Evolutionary conservation across 371 early-diverging fungal genomes (phyloP).

Genomic region (Umbelopsis sp.): DNA sequence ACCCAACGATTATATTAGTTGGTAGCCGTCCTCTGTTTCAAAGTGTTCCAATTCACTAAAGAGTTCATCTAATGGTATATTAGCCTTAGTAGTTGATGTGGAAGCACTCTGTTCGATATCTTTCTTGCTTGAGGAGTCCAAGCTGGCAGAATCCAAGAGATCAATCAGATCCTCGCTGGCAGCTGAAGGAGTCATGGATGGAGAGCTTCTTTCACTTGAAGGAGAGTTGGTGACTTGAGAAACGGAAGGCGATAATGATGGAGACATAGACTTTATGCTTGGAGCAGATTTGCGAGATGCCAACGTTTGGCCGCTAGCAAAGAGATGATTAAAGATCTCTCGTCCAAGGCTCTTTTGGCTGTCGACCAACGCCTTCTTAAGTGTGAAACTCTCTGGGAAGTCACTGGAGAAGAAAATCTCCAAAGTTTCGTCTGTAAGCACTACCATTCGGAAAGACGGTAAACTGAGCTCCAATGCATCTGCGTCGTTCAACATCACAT

Average conservation of each 20-base stretch:
- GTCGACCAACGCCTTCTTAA: conserved; percentile 61
- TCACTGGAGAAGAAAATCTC: conserved; percentile 72
- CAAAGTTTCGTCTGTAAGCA: conserved; percentile 68
- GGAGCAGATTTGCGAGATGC: conserved; percentile 27
- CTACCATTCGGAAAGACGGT: conserved; percentile 60
- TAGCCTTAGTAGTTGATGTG: neutral
- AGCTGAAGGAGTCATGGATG: conserved; percentile 14
- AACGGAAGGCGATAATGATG: conserved; percentile 23
- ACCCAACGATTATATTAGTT: neutral
- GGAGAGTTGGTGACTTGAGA: conserved; percentile 20
- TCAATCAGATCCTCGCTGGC: conserved; percentile 9
- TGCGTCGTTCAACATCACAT: conserved; percentile 26
- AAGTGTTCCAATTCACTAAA: conserved; percentile 4
- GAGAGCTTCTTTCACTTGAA: conserved; percentile 6
- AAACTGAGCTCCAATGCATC: conserved; percentile 31
- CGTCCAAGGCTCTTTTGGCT: conserved; percentile 56
- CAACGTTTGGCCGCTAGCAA: conserved; percentile 58
- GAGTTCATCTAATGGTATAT: conserved; percentile 8
- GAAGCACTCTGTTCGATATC: conserved; percentile 12
- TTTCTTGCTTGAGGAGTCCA: conserved; percentile 21
- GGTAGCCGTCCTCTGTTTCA: conserved; percentile 6
- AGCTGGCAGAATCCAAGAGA: conserved; percentile 15
- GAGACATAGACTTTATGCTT: conserved; percentile 17
- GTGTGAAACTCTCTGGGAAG: conserved; percentile 64
- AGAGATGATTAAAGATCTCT: conserved; percentile 61